Conservation (phyloP, 345 rosid genomes). For the Mercurialis annua region DNA sequence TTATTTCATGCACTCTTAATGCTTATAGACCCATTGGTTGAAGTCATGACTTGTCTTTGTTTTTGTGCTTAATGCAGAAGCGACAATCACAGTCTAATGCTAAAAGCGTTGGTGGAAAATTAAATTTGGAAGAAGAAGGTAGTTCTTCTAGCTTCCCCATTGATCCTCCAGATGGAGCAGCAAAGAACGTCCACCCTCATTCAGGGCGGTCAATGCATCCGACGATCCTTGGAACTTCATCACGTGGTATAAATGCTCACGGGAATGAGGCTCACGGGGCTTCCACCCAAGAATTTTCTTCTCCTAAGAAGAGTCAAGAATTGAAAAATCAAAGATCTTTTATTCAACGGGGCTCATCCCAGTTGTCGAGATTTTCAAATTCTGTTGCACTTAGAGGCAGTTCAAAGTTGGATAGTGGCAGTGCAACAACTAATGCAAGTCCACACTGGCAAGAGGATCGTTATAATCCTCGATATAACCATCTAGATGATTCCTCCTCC, state of each 20-base stretch:
- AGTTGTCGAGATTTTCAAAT: conserved; percentile 68
- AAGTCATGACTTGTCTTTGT: background rate
- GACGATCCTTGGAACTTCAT: conserved; percentile 22
- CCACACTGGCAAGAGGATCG: conserved; percentile 48
- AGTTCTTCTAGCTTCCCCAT: conserved; percentile 44
- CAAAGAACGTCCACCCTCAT: conserved; percentile 26
- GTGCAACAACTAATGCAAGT: conserved; percentile 33
- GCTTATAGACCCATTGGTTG: background rate
- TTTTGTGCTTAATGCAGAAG: conserved; percentile 38
- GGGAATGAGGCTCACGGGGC: conserved; percentile 31
- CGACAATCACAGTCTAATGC: conserved; percentile 38
- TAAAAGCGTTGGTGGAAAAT: conserved; percentile 33
- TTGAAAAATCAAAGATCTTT: conserved; percentile 51
- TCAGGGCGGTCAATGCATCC: conserved; percentile 34
- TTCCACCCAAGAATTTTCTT: conserved; percentile 24
- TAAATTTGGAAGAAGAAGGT: conserved; percentile 43
- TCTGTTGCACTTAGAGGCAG: conserved; percentile 76
- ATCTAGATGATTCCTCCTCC: conserved; percentile 50
- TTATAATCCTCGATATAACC: conserved; percentile 25
- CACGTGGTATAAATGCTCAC: conserved; percentile 26
- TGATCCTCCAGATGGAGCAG: conserved; percentile 38
- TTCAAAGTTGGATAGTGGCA: conserved; percentile 47
- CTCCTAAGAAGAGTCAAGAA: conserved; percentile 33
- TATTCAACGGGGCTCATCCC: conserved; percentile 39
- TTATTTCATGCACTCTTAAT: conserved; percentile 1